Evolutionary conservation across 257 asterid genomes (phyloP).

Genomic region (Thymus mandschuricus): DNA sequence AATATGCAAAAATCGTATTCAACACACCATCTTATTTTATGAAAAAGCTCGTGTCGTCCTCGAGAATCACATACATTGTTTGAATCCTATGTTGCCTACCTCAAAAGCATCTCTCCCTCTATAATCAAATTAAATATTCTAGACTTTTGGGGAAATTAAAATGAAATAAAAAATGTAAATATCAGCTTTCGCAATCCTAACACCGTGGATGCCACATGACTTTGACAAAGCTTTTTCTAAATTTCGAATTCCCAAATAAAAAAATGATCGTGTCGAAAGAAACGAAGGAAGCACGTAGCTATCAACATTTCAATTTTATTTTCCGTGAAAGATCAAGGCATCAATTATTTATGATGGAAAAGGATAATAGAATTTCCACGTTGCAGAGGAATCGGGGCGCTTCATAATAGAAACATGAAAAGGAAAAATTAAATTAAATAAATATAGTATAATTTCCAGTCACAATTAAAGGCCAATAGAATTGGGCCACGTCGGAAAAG

Average conservation of each 20-base stretch:
- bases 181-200: not conserved
- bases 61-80: not conserved
- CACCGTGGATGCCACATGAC: not conserved
- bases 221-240: not conserved
- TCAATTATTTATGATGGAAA: not conserved
- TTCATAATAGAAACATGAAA: not conserved
- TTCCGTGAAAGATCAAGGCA: not conserved
- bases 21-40: constrained; percentile 6
- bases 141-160: not conserved
- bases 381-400: not conserved
- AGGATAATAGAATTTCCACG: not conserved
- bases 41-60: not conserved
- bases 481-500: constrained; percentile 40
- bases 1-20: not conserved
- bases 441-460: not conserved
- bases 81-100: constrained; percentile 9
- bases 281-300: no score
- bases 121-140: not conserved
- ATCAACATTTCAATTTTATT: no score
- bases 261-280: no score
- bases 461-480: constrained; percentile 34
- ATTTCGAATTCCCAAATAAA: not conserved
- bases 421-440: not conserved
- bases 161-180: not conserved
- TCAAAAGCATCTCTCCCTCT: constrained; percentile 11